Base-by-base conservation (phyloP, 2,329 filamentous ascomycete species). In the Bretziella fagacearum region DNA sequence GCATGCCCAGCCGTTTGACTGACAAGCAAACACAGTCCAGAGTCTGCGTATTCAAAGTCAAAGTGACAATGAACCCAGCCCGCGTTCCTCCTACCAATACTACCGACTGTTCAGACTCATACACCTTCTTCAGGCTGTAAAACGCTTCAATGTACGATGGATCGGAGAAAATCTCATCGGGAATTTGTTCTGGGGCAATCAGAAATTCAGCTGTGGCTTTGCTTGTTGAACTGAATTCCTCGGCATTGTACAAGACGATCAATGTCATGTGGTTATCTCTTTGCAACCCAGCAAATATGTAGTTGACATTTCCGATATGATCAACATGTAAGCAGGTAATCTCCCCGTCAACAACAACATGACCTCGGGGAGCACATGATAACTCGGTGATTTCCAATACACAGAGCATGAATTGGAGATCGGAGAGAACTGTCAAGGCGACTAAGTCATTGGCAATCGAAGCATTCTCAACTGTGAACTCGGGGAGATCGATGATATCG, bases 11-110 rank as follows among this genome's bases (percentile, higher is more conserved):
- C 4, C 45, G 49, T 17, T 39, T 33, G 15, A 51, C 45, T 10
- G 49, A 47, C 10, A 51, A 22, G 11, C 33, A 51, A 5, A 18
- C 13, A 33, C 49, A 51, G 35, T 32, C 6, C 3, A 48, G 27
- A 22, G 40, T 47, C 13, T 11, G 11, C n/a, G 15, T 36, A 5
- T 43, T 25, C 15, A 51, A 33, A 2, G 40, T 23, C 22, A 71
- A 46, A 0, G 62, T 69, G 23, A 71, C 56, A 2, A 75, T 56
- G 29, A 71, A 64, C 1, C 73, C 73, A 48, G 67, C 68, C 45
- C 70, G 64, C 22, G 69, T 73, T 6, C 73, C 73, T 6, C 64
- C 55, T 3, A 67, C 55, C 2, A 74, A 44, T 11, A 61, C 55
- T 0, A 58, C 54, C 5, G 54, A 56, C 10, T 56, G 50, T 1